These are phyloP conservation scores for Aphanomyces astaci DNA, from an alignment of 352 stramenopile species.

Conservation along the genomic window DNA sequence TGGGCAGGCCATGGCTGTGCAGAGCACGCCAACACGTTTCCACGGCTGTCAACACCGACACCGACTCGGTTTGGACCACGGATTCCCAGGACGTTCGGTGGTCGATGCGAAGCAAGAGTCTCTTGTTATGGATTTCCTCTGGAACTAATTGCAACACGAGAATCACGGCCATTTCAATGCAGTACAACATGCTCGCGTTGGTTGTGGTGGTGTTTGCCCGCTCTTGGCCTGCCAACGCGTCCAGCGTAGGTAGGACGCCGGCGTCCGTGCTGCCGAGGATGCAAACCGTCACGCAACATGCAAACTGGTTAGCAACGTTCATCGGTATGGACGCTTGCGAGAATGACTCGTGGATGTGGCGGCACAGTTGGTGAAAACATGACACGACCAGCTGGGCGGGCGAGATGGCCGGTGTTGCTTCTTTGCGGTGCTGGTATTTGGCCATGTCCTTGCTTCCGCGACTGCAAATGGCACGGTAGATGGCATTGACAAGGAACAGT, in stretches of 20 bases:
- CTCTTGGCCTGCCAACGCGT: not conserved
- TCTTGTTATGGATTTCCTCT: constrained; percentile 20
- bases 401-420: not conserved
- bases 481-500: constrained; percentile 14
- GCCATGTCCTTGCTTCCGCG: constrained; percentile 3
- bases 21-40: not conserved
- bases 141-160: constrained; percentile 10
- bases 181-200: constrained; percentile 2
- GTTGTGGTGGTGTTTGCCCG: not conserved
- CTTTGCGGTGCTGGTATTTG: constrained; percentile 1
- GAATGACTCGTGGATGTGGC: not conserved
- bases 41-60: not conserved
- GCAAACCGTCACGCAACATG: constrained; percentile 11
- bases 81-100: not conserved
- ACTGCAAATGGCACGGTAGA: constrained; percentile 18
- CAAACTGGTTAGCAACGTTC: constrained; percentile 16
- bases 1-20: not conserved
- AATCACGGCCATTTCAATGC: constrained; percentile 13
- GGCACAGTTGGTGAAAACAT: constrained; percentile 8
- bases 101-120: constrained; percentile 1
- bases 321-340: not conserved
- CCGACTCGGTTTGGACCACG: not conserved
- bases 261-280: constrained; percentile 1
- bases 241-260: not conserved
- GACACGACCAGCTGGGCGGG: not conserved